phyloP scores from a whole-genome alignment of 108 stramenopile genomes.

The Conticribra guillardii region DNA sequence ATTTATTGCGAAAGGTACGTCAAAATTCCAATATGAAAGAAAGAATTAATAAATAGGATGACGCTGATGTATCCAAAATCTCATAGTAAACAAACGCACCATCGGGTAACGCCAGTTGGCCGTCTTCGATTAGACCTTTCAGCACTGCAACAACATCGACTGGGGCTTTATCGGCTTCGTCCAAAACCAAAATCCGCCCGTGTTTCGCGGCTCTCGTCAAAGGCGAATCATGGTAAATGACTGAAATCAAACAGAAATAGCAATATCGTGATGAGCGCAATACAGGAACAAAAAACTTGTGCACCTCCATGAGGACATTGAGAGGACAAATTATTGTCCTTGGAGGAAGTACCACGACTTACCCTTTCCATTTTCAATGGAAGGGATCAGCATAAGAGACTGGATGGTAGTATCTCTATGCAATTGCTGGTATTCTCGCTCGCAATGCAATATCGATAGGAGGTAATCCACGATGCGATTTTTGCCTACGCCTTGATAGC shows the following conservation, averaged over 20 bases:
- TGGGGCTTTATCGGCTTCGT: constrained; percentile 96
- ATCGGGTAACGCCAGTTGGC: constrained; percentile 80
- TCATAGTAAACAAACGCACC: too few relatives aligned
- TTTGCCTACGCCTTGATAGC: constrained; percentile 94
- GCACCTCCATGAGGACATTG: too few relatives aligned
- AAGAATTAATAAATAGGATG: too few relatives aligned
- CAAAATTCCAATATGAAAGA: too few relatives aligned
- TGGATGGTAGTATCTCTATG: constrained; percentile 91
- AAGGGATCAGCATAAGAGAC: constrained; percentile 64
- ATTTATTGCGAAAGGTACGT: too few relatives aligned
- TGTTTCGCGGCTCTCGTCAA: constrained; percentile 76
- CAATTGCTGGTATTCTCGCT: constrained; percentile 93
- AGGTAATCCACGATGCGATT: constrained; percentile 84
- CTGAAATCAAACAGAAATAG: too few relatives aligned
- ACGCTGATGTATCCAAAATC: too few relatives aligned
- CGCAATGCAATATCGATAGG: constrained; percentile 59
- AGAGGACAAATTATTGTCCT: too few relatives aligned
- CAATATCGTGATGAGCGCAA: too few relatives aligned
- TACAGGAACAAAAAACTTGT: too few relatives aligned
- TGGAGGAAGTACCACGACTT: too few relatives aligned
- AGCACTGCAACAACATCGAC: constrained; percentile 85
- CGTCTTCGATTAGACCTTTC: constrained; percentile 89
- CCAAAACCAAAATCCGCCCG: constrained; percentile 83
- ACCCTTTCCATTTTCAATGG: constrained; percentile 74
- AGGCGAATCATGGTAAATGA: constrained; percentile 82